Evolutionary conservation across 768 basidiomycete species (phyloP).

Genomic region (Multifurca ochricompacta): DNA sequence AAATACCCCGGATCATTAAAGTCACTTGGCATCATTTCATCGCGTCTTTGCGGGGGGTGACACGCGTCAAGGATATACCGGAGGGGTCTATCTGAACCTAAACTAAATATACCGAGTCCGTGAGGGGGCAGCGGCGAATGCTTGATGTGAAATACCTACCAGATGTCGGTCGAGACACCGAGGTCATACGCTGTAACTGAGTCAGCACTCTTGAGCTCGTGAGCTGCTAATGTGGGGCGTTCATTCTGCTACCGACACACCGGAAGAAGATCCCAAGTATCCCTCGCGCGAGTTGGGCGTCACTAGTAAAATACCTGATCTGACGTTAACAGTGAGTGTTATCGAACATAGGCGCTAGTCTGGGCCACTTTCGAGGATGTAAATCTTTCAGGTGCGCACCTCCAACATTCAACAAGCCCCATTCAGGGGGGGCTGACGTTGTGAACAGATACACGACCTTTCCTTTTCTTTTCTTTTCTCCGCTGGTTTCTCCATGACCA

Average conservation of each 20-base stretch:
- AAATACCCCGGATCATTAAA: too few species aligned
- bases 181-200: conserved; percentile 47
- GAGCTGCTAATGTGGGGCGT: too few species aligned
- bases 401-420: too few species aligned
- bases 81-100: too few species aligned
- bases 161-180: conserved; percentile 36
- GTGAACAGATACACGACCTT: conserved; percentile 4
- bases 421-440: not conserved
- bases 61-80: too few species aligned
- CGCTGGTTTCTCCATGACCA: conserved; percentile 2
- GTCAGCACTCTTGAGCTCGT: not conserved
- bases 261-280: conserved; percentile 55
- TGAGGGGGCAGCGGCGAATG: conserved; percentile 37
- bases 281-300: conserved; percentile 46
- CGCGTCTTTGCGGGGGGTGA: conserved; percentile 40
- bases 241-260: conserved; percentile 27
- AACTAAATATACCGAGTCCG: conserved; percentile 45
- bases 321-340: not conserved
- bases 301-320: conserved; percentile 40
- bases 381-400: too few species aligned
- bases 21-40: too few species aligned
- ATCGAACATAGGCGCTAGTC: too few species aligned
- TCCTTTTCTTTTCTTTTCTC: too few species aligned
- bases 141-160: conserved; percentile 48
- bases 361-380: too few species aligned